Evolutionary conservation across 2,329 filamentous ascomycete species (phyloP).

Genomic region (Hymenoscyphus repandus): DNA sequence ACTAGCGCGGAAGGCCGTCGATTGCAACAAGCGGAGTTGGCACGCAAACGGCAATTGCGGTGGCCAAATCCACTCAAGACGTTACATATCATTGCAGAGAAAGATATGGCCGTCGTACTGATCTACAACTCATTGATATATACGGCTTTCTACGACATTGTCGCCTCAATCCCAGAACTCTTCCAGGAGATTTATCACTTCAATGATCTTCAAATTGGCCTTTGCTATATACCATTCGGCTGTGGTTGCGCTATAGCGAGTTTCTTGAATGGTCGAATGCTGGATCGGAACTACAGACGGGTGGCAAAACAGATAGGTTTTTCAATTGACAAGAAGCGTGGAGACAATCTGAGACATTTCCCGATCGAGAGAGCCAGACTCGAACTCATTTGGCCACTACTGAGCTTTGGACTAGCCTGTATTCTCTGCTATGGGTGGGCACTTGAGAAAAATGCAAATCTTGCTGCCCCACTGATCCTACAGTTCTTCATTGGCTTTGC

Average conservation of each 20-base stretch:
- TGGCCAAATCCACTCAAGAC: constrained; percentile 55
- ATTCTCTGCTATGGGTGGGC: constrained; percentile 55
- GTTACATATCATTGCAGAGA: constrained; percentile 48
- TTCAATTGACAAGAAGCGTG: constrained; percentile 52
- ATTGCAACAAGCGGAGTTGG: constrained; percentile 32
- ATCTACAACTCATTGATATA: constrained; percentile 50
- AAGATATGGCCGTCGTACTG: constrained; percentile 50
- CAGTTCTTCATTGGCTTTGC: constrained; percentile 52
- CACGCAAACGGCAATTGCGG: constrained; percentile 38
- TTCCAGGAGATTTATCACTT: constrained; percentile 30
- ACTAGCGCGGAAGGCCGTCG: constrained; percentile 31
- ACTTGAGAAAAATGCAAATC: constrained; percentile 43
- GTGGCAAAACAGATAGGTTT: constrained; percentile 58
- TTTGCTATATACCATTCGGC: constrained; percentile 39
- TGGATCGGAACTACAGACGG: constrained; percentile 66
- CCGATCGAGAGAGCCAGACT: constrained; percentile 40
- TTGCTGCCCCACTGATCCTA: constrained; percentile 51
- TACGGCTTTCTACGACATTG: constrained; percentile 48
- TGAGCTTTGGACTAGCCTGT: constrained; percentile 48
- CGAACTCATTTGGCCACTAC: constrained; percentile 47
- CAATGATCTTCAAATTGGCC: constrained; percentile 31
- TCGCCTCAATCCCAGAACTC: constrained; percentile 47
- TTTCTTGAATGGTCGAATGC: constrained; percentile 49
- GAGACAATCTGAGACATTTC: constrained; percentile 31
- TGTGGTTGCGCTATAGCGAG: constrained; percentile 44